phyloP scores from a whole-genome alignment of 805 yeast species.

The Saturnispora zaruensis region DNA sequence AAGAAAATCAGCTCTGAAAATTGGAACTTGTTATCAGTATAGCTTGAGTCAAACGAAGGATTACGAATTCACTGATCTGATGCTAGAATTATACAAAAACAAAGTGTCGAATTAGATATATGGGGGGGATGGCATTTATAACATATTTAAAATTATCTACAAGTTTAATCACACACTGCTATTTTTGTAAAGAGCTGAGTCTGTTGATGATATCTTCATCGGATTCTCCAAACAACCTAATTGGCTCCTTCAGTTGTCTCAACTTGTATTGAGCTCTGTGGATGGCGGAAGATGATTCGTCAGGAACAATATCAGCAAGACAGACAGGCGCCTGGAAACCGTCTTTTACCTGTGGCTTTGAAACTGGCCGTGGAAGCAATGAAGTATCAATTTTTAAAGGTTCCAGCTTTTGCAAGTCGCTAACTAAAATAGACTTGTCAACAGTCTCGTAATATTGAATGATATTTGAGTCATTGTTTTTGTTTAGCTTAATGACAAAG shows the following conservation, averaged over 20 bases:
- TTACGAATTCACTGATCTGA: slow-evolving; percentile 17
- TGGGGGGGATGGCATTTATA: not conserved
- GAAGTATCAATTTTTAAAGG: slow-evolving; percentile 6
- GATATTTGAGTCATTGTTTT: slow-evolving; percentile 38
- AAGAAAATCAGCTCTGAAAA: slow-evolving; percentile 1
- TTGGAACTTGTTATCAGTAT: slow-evolving; percentile 15
- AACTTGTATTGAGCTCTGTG: slow-evolving; percentile 17
- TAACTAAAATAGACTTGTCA: slow-evolving; percentile 34
- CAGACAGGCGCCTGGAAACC: not conserved
- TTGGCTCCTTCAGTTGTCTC: slow-evolving; percentile 17
- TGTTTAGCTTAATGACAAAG: slow-evolving; percentile 30
- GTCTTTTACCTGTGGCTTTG: not conserved
- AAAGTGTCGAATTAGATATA: too few relatives aligned
- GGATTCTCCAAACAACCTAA: slow-evolving; percentile 19
- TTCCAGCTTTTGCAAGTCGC: slow-evolving; percentile 14
- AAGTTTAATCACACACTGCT: not conserved
- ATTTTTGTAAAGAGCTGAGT: slow-evolving; percentile 9
- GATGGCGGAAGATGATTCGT: slow-evolving; percentile 13
- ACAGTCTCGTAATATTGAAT: slow-evolving; percentile 62
- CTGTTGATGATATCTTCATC: slow-evolving; percentile 19
- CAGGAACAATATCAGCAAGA: slow-evolving; percentile 8
- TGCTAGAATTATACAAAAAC: slow-evolving; percentile 10
- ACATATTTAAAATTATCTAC: not conserved
- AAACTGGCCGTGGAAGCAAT: not conserved
- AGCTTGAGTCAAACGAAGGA: slow-evolving; percentile 20